Conservation (phyloP, 345 rosid species). For the Brassica rapa region DNA sequence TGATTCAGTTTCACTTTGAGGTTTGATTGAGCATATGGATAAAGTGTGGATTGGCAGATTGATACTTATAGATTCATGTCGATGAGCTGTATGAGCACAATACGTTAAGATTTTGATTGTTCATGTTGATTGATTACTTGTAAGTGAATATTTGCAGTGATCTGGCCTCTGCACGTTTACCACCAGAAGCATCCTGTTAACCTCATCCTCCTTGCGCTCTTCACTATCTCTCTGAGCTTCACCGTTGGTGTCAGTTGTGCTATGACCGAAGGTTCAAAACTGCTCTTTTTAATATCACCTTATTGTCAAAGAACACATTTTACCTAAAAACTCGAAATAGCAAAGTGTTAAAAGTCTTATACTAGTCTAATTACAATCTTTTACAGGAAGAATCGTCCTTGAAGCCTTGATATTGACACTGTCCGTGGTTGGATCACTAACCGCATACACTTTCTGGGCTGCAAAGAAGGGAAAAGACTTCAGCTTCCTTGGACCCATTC, state of each 20-base stretch:
- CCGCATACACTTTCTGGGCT: constrained; percentile 98
- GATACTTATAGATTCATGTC: neutral
- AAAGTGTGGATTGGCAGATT: neutral
- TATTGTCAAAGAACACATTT: neutral
- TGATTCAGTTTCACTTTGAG: neutral
- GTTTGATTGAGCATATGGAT: neutral
- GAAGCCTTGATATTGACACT: constrained; percentile 86
- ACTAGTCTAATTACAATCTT: neutral
- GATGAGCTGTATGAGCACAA: neutral
- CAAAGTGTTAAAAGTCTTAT: neutral
- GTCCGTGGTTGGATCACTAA: constrained; percentile 74
- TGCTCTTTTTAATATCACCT: neutral
- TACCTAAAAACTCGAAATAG: no score
- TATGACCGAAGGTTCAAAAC: constrained; percentile 69
- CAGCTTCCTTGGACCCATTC: constrained; percentile 83
- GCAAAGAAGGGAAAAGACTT: constrained; percentile 94
- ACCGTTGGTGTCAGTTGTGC: constrained; percentile 90
- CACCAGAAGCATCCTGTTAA: constrained; percentile 95
- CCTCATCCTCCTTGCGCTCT: constrained; percentile 77
- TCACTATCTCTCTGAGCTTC: constrained; percentile 79
- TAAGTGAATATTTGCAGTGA: constrained; percentile 54
- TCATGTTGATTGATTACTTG: neutral
- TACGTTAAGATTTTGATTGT: neutral
- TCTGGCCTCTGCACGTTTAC: constrained; percentile 88
- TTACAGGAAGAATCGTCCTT: constrained; percentile 85